Percentiles rank a stretch among this genome's conserved stretches.
These are phyloP conservation scores for Aeschynomene evenia DNA, from an alignment of 306 rosid species.

Conservation along the genomic window DNA sequence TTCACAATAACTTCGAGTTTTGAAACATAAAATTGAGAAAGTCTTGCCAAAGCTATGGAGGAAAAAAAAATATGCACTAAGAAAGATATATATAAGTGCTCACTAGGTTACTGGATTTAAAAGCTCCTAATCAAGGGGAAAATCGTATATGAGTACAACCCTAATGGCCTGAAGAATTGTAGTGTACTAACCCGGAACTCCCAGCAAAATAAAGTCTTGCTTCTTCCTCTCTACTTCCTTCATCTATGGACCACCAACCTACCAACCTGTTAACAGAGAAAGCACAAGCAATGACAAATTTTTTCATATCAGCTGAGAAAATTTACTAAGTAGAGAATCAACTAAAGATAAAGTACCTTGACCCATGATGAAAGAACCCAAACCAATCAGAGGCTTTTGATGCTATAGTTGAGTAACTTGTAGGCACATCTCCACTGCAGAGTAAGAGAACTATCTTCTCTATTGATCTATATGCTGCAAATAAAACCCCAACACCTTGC, in stretches of 20 bases:
- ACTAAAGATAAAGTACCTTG: slow-evolving; percentile 50
- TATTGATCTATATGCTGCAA: slow-evolving; percentile 64
- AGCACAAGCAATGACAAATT: slow-evolving; percentile 21
- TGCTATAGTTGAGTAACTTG: slow-evolving; percentile 54
- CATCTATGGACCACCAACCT: slow-evolving; percentile 98
- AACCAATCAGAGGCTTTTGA: slow-evolving; percentile 63
- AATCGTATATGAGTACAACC: slow-evolving; percentile 5
- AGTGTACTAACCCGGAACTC: slow-evolving; percentile 61
- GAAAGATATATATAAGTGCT: background rate
- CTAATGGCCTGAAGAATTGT: slow-evolving; percentile 12
- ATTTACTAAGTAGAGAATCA: slow-evolving; percentile 14
- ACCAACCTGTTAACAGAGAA: slow-evolving; percentile 55
- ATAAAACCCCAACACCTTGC: slow-evolving; percentile 85
- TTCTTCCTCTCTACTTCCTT: slow-evolving; percentile 85
- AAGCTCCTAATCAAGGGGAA: slow-evolving; percentile 5
- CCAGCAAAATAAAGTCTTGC: slow-evolving; percentile 71
- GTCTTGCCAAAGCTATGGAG: background rate
- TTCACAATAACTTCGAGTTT: slow-evolving; percentile 6
- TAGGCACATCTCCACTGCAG: slow-evolving; percentile 45
- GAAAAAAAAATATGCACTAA: background rate
- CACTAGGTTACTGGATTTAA: background rate
- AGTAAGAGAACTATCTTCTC: slow-evolving; percentile 69
- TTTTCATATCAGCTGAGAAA: slow-evolving; percentile 16
- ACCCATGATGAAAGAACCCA: slow-evolving; percentile 74
- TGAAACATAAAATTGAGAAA: background rate